These are phyloP conservation scores for Butyriboletus loyo DNA, from an alignment of 768 basidiomycete genomes.

Conservation along the genomic window DNA sequence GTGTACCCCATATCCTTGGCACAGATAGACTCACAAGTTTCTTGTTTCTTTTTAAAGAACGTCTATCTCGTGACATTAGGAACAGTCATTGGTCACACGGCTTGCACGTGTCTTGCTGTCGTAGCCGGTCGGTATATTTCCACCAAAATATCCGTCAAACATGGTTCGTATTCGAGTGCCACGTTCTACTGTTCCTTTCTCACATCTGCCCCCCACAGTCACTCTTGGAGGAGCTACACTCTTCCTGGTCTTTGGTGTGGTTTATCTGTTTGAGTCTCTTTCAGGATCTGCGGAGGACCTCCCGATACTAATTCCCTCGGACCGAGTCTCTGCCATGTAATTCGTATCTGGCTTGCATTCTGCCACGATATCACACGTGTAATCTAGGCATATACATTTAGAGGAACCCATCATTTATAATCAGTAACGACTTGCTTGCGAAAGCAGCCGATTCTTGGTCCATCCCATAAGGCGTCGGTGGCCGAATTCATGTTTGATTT, in stretches of 20 bases:
- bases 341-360: neutral
- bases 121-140: constrained; percentile 92
- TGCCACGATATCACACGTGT: neutral
- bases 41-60: constrained; percentile 51
- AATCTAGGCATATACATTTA: neutral
- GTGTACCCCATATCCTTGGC: constrained; percentile 22
- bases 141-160: constrained; percentile 90
- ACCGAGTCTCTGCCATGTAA: constrained; percentile 2
- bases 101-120: constrained; percentile 87
- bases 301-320: constrained; percentile 13
- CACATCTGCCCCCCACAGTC: constrained; percentile 45
- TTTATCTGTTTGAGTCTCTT: constrained; percentile 72
- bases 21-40: constrained; percentile 3
- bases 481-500: neutral
- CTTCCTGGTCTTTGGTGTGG: constrained; percentile 79
- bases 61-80: constrained; percentile 89
- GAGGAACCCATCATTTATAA: neutral
- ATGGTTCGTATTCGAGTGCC: constrained; percentile 54
- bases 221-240: constrained; percentile 79
- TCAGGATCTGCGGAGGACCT: constrained; percentile 18
- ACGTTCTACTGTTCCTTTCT: neutral
- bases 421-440: neutral
- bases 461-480: neutral
- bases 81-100: constrained; percentile 83
- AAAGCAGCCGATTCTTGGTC: no score